A percentile compares a stretch with the other conserved stretches of the same genome.
These are phyloP conservation scores for Arthroderma sp. DNA, from an alignment of 2,329 filamentous ascomycete genomes.

Conservation along the genomic window DNA sequence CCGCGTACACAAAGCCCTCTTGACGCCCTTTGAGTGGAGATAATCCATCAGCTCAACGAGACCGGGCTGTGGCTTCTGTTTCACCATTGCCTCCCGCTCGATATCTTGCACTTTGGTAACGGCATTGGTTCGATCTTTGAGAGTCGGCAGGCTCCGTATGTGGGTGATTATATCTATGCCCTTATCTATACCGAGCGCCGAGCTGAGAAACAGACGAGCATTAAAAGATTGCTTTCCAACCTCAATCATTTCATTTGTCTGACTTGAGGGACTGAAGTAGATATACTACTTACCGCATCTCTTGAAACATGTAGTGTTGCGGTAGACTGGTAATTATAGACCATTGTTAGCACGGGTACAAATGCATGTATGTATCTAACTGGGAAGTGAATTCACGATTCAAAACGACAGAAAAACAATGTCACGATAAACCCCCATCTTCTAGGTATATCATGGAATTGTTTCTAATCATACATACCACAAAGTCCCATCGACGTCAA, in stretches of 20 bases:
- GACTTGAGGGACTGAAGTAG: not conserved
- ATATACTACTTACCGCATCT: slow-evolving; percentile 54
- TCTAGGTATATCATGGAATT: too few species aligned
- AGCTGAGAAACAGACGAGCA: slow-evolving; percentile 14
- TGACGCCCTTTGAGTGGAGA: slow-evolving; percentile 52
- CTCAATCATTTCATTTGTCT: not conserved
- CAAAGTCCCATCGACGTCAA: slow-evolving; percentile 90
- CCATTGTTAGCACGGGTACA: not conserved
- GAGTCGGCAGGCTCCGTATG: slow-evolving; percentile 58
- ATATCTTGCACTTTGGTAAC: slow-evolving; percentile 63
- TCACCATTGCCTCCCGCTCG: slow-evolving; percentile 65
- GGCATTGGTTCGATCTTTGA: slow-evolving; percentile 47
- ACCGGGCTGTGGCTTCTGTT: slow-evolving; percentile 71
- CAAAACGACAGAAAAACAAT: too few species aligned
- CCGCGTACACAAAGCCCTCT: slow-evolving; percentile 80
- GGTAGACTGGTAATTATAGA: slow-evolving; percentile 48
- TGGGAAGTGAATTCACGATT: too few species aligned
- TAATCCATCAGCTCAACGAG: slow-evolving; percentile 68
- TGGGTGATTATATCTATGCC: slow-evolving; percentile 76
- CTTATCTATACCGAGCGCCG: slow-evolving; percentile 58
- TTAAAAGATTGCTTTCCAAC: not conserved
- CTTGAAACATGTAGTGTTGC: slow-evolving; percentile 86
- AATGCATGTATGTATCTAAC: too few species aligned
- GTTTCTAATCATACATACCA: slow-evolving; percentile 46
- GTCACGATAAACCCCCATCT: too few species aligned